Conservation (phyloP, 2,329 filamentous ascomycete species). For the Claviceps sp. region DNA sequence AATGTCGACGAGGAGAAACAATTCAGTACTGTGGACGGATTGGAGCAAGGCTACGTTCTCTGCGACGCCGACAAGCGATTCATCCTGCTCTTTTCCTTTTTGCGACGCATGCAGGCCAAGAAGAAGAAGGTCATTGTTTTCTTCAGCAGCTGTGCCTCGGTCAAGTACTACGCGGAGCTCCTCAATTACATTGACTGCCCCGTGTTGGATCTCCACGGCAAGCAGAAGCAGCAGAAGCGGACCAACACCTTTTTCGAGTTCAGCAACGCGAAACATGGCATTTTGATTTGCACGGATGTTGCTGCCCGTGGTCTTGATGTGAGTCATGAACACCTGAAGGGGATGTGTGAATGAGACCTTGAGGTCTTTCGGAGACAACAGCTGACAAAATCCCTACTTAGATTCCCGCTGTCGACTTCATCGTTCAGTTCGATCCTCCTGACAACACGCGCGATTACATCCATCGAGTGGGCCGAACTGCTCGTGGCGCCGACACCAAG, state of each 20-base stretch:
- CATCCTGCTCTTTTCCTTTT: slow-evolving; percentile 82
- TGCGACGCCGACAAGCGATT: slow-evolving; percentile 92
- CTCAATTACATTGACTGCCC: slow-evolving; percentile 96
- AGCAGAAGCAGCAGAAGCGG: slow-evolving; percentile 98
- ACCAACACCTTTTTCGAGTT: slow-evolving; percentile 99
- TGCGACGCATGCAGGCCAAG: slow-evolving; percentile 61
- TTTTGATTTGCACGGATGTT: slow-evolving; percentile 90
- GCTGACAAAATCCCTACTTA: slow-evolving; percentile 15
- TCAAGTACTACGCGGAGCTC: slow-evolving; percentile 91
- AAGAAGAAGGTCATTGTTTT: slow-evolving; percentile 99
- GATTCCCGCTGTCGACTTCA: slow-evolving; percentile 93
- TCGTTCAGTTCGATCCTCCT: slow-evolving; percentile 88
- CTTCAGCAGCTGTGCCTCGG: slow-evolving; percentile 81
- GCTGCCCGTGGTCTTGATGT: slow-evolving; percentile 86
- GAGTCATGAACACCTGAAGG: slow-evolving; percentile 17
- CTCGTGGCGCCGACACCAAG: slow-evolving; percentile 68
- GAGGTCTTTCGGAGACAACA: no score
- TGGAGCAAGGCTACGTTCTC: slow-evolving; percentile 92
- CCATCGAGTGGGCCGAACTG: slow-evolving; percentile 90
- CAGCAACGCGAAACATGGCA: slow-evolving; percentile 60
- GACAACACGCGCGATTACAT: slow-evolving; percentile 88
- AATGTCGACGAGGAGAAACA: slow-evolving; percentile 88
- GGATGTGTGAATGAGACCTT: background rate
- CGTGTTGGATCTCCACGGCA: slow-evolving; percentile 76
- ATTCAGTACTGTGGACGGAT: slow-evolving; percentile 79